These are phyloP conservation scores for Diaporthe amygdali DNA, from an alignment of 2,329 filamentous ascomycete genomes.

Conservation along the genomic window DNA sequence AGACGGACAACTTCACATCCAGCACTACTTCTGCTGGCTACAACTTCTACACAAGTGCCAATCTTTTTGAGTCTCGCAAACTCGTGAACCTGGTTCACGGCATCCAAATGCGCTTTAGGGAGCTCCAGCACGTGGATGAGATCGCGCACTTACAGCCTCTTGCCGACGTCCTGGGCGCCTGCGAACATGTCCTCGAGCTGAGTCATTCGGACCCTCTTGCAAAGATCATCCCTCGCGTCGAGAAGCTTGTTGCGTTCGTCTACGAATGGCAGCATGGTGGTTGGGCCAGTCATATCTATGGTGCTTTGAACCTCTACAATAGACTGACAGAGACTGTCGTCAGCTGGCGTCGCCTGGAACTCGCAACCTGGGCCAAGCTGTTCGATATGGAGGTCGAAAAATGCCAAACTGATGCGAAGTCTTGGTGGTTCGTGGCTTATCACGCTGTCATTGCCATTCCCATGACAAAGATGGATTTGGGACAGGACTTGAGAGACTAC, in stretches of 20 bases:
- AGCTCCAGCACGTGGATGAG: constrained; percentile 70
- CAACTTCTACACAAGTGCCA: constrained; percentile 89
- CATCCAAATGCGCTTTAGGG: constrained; percentile 73
- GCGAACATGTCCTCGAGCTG: constrained; percentile 76
- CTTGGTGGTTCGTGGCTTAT: constrained; percentile 98
- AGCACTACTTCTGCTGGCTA: constrained; percentile 55
- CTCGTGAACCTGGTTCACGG: constrained; percentile 73
- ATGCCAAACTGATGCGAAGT: constrained; percentile 77
- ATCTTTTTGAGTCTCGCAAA: constrained; percentile 76
- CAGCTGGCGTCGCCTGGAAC: constrained; percentile 86
- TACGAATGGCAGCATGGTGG: constrained; percentile 91
- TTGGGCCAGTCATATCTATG: constrained; percentile 83
- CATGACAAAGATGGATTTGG: constrained; percentile 65
- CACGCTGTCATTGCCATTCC: constrained; percentile 84
- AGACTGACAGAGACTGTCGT: constrained; percentile 81
- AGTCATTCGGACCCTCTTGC: constrained; percentile 83
- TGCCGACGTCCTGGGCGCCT: constrained; percentile 76
- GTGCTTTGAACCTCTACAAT: constrained; percentile 73
- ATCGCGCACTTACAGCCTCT: constrained; percentile 77
- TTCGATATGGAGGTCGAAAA: constrained; percentile 84
- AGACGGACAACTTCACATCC: constrained; percentile 53
- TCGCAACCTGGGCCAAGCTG: constrained; percentile 89
- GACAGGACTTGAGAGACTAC: constrained; percentile 66
- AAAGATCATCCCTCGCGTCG: constrained; percentile 82
- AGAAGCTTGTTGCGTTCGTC: constrained; percentile 83